A percentile compares a stretch with the other conserved stretches of the same genome.
Evolutionary conservation across 805 yeast genomes (phyloP).

Genomic region (Blastobotrys attinorum): DNA sequence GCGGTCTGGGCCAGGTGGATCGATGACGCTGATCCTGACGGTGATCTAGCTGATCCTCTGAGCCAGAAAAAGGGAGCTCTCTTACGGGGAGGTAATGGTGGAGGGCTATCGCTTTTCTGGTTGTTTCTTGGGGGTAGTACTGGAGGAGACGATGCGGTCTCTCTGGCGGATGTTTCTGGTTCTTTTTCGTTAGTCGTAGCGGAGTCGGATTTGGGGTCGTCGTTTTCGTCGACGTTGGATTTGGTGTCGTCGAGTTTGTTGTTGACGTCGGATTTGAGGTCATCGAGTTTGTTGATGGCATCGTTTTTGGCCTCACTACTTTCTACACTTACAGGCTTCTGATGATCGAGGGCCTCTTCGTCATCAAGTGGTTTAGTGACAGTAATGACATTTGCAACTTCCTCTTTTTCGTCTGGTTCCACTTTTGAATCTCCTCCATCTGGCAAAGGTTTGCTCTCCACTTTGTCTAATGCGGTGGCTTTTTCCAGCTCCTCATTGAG

Average conservation of each 20-base stretch:
- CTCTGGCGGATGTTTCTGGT: not conserved
- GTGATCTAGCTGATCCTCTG: conserved; percentile 15
- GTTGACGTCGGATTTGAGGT: not conserved
- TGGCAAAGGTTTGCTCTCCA: too few species aligned
- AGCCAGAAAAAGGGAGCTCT: conserved; percentile 27
- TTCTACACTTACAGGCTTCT: not conserved
- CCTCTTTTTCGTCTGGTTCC: not conserved
- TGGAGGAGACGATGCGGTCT: conserved; percentile 4
- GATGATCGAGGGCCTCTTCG: too few species aligned
- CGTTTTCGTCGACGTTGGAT: not conserved
- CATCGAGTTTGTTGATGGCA: not conserved
- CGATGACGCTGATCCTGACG: conserved; percentile 13
- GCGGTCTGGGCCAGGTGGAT: conserved; percentile 1
- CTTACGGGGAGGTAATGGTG: conserved; percentile 27
- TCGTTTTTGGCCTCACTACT: not conserved
- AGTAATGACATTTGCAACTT: not conserved
- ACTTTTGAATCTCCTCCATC: too few species aligned
- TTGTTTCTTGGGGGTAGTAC: conserved; percentile 3
- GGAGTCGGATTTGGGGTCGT: not conserved
- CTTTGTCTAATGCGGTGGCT: too few species aligned
- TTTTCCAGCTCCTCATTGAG: not conserved
- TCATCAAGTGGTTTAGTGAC: too few species aligned
- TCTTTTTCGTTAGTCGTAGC: too few species aligned
- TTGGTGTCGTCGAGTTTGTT: not conserved
- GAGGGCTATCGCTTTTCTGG: conserved; percentile 12